Conservation (phyloP, 2,329 filamentous ascomycete species). For the Raffaelea albimanens region DNA sequence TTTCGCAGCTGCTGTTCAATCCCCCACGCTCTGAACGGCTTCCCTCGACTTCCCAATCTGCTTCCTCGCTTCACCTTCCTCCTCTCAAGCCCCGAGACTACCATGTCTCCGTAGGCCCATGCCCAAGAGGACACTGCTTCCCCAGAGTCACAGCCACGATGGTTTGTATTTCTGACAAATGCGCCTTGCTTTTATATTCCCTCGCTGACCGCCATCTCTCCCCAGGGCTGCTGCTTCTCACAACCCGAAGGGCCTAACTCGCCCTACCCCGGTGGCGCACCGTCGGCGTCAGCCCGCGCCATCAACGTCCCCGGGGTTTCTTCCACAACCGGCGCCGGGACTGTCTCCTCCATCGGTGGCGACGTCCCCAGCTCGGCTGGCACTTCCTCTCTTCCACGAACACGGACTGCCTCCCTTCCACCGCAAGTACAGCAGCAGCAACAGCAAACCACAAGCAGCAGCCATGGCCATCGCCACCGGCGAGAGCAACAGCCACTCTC, state of each 20-base stretch:
- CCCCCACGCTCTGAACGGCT: neutral
- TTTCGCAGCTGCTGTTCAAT: neutral
- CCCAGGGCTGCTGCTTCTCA: slow-evolving; percentile 51
- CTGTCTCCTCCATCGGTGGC: slow-evolving; percentile 15
- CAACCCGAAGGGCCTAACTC: slow-evolving; percentile 41
- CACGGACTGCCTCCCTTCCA: neutral
- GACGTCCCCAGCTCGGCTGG: neutral
- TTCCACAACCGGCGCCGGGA: slow-evolving; percentile 8
- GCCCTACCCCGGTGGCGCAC: slow-evolving; percentile 38
- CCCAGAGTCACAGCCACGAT: neutral
- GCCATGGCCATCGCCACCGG: slow-evolving; percentile 21
- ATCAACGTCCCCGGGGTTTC: slow-evolving; percentile 32
- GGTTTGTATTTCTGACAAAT: neutral
- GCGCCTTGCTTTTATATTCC: neutral
- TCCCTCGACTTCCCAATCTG: too few species aligned
- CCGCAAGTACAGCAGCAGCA: neutral
- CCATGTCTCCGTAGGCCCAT: neutral
- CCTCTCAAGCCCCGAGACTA: neutral
- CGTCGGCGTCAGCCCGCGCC: slow-evolving; percentile 41
- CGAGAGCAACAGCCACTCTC: slow-evolving; percentile 27
- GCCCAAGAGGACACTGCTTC: neutral
- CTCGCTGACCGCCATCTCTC: neutral
- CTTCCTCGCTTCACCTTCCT: too few species aligned
- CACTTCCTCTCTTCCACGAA: neutral
- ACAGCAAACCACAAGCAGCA: slow-evolving; percentile 15